Percentiles rank a stretch among this genome's conserved stretches.
Evolutionary conservation across 2,329 filamentous ascomycete species (phyloP).

Genomic region (Alternaria alternata): DNA sequence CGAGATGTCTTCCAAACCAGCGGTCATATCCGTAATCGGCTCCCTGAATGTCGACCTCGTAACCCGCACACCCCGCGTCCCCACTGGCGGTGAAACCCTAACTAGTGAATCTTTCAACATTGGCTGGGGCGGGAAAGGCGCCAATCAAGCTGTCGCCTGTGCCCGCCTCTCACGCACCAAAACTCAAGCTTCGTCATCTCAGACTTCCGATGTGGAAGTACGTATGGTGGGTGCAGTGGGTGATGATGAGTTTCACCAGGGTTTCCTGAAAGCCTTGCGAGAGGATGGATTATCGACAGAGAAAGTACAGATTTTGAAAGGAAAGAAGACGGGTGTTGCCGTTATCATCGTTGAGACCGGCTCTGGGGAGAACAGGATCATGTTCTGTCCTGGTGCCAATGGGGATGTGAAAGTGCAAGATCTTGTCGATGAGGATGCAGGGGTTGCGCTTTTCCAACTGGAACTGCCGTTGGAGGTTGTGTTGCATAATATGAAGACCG

Average conservation of each 20-base stretch:
- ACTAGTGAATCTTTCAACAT: slow-evolving; percentile 79
- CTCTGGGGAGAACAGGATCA: slow-evolving; percentile 59
- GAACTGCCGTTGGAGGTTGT: slow-evolving; percentile 56
- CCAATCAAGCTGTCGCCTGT: slow-evolving; percentile 92
- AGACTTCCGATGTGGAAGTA: slow-evolving; percentile 51
- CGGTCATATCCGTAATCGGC: slow-evolving; percentile 80
- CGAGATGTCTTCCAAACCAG: slow-evolving; percentile 39
- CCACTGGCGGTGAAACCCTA: slow-evolving; percentile 85
- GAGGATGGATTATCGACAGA: slow-evolving; percentile 55
- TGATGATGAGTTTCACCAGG: slow-evolving; percentile 53
- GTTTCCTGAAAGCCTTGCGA: slow-evolving; percentile 53
- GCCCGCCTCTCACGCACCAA: slow-evolving; percentile 75
- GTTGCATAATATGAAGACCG: slow-evolving; percentile 48
- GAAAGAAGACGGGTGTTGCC: slow-evolving; percentile 58
- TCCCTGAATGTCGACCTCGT: slow-evolving; percentile 96
- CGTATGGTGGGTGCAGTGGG: slow-evolving; percentile 61
- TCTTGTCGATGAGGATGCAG: slow-evolving; percentile 51
- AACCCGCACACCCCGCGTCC: slow-evolving; percentile 84
- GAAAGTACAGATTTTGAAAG: slow-evolving; percentile 51
- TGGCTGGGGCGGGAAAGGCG: slow-evolving; percentile 90
- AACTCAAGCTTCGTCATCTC: slow-evolving; percentile 32
- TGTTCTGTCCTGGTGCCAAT: slow-evolving; percentile 60
- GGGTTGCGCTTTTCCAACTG: slow-evolving; percentile 57
- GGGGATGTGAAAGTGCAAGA: slow-evolving; percentile 48
- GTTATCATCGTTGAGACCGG: slow-evolving; percentile 60